phyloP scores from a whole-genome alignment of 805 yeast species.

The Teunomyces gatunensis region DNA sequence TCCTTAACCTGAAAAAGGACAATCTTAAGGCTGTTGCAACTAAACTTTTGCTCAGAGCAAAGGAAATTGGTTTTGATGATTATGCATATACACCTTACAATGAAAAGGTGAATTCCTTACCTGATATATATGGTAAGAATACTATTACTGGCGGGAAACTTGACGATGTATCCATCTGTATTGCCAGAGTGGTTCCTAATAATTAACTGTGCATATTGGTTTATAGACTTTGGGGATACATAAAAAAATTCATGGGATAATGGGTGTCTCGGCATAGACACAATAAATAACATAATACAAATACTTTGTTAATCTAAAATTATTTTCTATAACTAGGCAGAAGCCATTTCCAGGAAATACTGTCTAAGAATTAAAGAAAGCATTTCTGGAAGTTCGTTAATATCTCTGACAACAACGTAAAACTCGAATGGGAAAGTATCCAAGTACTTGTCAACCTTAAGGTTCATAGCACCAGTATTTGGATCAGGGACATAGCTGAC shows the following conservation, averaged over 20 bases:
- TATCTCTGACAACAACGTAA: slow-evolving; percentile 88
- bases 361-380: slow-evolving; percentile 86
- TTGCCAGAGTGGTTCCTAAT: slow-evolving; percentile 40
- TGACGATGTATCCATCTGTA: slow-evolving; percentile 53
- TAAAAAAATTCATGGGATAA: neutral
- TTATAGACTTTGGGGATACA: neutral
- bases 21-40: slow-evolving; percentile 40
- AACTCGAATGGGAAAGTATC: slow-evolving; percentile 96
- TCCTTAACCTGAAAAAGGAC: slow-evolving; percentile 23
- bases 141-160: slow-evolving; percentile 50
- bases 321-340: slow-evolving; percentile 1
- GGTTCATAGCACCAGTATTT: slow-evolving; percentile 61
- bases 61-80: slow-evolving; percentile 51
- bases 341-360: slow-evolving; percentile 69
- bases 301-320: neutral
- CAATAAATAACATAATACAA: neutral
- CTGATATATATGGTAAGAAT: slow-evolving; percentile 28
- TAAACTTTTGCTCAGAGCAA: slow-evolving; percentile 41
- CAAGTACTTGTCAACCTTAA: slow-evolving; percentile 79
- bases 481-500: slow-evolving; percentile 74
- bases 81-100: slow-evolving; percentile 54
- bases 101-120: slow-evolving; percentile 46
- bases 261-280: slow-evolving; percentile 1
- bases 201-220: slow-evolving; percentile 1
- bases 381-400: slow-evolving; percentile 89